These are phyloP conservation scores for Alternaria panax DNA, from an alignment of 2,329 filamentous ascomycete genomes.

Conservation along the genomic window DNA sequence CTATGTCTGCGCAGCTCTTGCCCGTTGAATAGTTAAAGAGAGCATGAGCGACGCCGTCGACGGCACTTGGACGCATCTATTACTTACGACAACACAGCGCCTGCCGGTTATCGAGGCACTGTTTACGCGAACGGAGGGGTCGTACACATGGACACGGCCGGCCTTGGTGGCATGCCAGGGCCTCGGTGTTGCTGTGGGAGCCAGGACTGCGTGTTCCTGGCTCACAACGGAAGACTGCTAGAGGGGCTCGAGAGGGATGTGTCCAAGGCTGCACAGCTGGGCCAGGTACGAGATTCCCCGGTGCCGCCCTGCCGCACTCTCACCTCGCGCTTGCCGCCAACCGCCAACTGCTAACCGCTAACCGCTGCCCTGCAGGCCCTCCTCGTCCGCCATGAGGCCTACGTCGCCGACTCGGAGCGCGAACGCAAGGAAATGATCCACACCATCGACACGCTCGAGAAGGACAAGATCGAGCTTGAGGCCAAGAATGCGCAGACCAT, in stretches of 20 bases:
- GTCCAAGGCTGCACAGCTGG: constrained; percentile 82
- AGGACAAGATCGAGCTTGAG: constrained; percentile 73
- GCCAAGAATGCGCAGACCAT: constrained; percentile 77
- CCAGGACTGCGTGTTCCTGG: constrained; percentile 78
- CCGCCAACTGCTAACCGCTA: too few relatives aligned
- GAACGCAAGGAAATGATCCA: constrained; percentile 76
- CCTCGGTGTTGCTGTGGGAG: constrained; percentile 83
- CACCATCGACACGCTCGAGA: constrained; percentile 78
- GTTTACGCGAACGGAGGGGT: constrained; percentile 13
- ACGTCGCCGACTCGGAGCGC: constrained; percentile 89
- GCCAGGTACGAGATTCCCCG: constrained; percentile 71
- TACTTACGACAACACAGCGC: constrained; percentile 6
- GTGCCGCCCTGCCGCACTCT: constrained; percentile 18
- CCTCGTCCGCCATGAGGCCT: constrained; percentile 89
- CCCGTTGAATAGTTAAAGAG: constrained; percentile 7
- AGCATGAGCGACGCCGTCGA: constrained; percentile 29
- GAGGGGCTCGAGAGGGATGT: constrained; percentile 88
- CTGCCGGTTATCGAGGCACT: neutral
- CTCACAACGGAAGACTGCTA: constrained; percentile 79
- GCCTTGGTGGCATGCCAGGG: constrained; percentile 41
- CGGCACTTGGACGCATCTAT: constrained; percentile 6
- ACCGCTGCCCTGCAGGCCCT: constrained; percentile 81
- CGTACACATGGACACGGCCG: constrained; percentile 29
- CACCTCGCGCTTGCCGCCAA: constrained; percentile 65
- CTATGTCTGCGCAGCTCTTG: constrained; percentile 11